Evolutionary conservation across 2,329 filamentous ascomycete species (phyloP).

Genomic region (Cercospora sp.): DNA sequence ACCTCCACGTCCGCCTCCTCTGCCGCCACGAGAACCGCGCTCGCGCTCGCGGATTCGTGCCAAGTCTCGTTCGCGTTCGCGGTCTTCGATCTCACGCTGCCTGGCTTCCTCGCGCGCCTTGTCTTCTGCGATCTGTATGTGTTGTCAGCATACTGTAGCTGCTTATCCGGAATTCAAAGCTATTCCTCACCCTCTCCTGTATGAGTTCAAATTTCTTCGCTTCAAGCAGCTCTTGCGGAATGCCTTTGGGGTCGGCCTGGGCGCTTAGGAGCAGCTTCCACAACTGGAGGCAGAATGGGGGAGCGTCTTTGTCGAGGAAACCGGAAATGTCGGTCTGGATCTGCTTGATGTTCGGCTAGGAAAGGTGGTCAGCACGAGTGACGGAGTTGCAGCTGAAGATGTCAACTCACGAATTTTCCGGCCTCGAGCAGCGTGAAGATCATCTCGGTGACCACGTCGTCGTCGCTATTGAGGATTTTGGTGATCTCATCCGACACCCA

Average conservation of each 20-base stretch:
- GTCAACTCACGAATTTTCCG: constrained; percentile 66
- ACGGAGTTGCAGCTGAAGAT: background rate
- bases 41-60: constrained; percentile 68
- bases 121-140: constrained; percentile 73
- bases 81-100: constrained; percentile 68
- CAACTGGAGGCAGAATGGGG: constrained; percentile 85
- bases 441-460: constrained; percentile 93
- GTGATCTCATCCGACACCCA: constrained; percentile 92
- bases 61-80: constrained; percentile 69
- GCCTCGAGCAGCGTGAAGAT: constrained; percentile 70
- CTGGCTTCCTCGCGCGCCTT: constrained; percentile 75
- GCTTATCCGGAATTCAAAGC: background rate
- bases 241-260: constrained; percentile 81
- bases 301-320: constrained; percentile 89
- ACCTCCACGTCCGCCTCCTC: constrained; percentile 42
- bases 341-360: constrained; percentile 70
- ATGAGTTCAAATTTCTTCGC: constrained; percentile 94
- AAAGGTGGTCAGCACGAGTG: background rate
- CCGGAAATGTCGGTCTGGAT: constrained; percentile 93
- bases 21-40: constrained; percentile 43
- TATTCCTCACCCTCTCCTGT: constrained; percentile 77
- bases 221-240: constrained; percentile 90
- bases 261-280: constrained; percentile 92
- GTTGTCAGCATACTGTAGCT: background rate
- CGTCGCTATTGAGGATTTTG: constrained; percentile 85